Evolutionary conservation across 495 filamentous ascomycete genomes (phyloP).

Genomic region (Astrothelium subdiscretum): DNA sequence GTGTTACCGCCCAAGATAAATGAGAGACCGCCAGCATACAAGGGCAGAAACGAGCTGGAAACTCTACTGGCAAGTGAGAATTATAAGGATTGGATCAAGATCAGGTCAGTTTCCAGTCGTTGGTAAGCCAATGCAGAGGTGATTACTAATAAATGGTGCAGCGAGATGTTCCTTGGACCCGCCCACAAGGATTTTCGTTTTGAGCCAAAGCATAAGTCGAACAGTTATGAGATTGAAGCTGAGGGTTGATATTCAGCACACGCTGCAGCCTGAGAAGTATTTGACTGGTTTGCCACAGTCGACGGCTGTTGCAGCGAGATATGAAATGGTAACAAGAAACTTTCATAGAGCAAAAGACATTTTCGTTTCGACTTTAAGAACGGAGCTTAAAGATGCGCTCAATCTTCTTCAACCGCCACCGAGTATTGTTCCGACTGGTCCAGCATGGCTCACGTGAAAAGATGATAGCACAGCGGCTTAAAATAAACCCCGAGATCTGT

Average conservation of each 20-base stretch:
- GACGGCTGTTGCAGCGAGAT: no score
- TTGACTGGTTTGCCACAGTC: no score
- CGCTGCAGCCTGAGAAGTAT: no score
- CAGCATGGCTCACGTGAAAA: no score
- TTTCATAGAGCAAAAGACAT: no score
- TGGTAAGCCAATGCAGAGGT: not conserved
- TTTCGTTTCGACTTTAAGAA: no score
- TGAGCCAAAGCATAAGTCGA: constrained; percentile 96
- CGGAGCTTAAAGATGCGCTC: no score
- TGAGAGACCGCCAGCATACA: constrained; percentile 74
- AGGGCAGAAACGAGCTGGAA: constrained; percentile 80
- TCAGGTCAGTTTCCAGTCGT: constrained; percentile 54
- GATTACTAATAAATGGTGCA: constrained; percentile 22
- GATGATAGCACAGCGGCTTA: no score
- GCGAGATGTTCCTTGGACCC: constrained; percentile 95
- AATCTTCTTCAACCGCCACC: no score
- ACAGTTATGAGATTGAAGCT: constrained; percentile 57
- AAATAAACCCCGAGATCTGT: no score
- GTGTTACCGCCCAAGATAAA: constrained; percentile 75
- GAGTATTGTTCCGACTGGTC: no score
- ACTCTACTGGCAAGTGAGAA: constrained; percentile 77
- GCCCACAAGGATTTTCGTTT: constrained; percentile 85
- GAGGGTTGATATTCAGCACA: constrained; percentile 37
- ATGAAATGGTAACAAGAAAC: no score
- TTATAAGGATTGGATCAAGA: constrained; percentile 97